phyloP scores from a whole-genome alignment of 2,329 filamentous ascomycete species.

The Tolypocladium inflatum region DNA sequence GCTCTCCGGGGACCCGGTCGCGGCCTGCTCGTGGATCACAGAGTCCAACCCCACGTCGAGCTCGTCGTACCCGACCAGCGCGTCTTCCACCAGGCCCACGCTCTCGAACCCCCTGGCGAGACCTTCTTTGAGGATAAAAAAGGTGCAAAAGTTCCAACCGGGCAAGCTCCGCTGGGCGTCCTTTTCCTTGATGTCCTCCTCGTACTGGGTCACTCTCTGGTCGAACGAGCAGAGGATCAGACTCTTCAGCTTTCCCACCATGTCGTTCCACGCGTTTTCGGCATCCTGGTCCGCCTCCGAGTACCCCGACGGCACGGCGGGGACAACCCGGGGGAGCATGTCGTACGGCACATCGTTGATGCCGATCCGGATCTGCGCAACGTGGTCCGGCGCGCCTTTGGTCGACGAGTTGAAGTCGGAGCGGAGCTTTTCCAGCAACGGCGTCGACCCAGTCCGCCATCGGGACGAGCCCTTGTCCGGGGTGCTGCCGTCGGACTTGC shows the following conservation, averaged over 20 bases:
- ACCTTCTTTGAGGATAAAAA: slow-evolving; percentile 96
- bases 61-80: slow-evolving; percentile 89
- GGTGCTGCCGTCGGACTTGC: slow-evolving; percentile 42
- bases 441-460: slow-evolving; percentile 72
- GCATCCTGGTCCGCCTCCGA: slow-evolving; percentile 68
- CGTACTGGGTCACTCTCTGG: slow-evolving; percentile 82
- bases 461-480: slow-evolving; percentile 64
- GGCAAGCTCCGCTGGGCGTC: slow-evolving; percentile 79
- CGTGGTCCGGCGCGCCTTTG: slow-evolving; percentile 65
- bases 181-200: slow-evolving; percentile 93
- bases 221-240: slow-evolving; percentile 87
- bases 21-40: slow-evolving; percentile 64
- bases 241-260: slow-evolving; percentile 78
- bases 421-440: slow-evolving; percentile 79
- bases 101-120: slow-evolving; percentile 91
- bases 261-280: slow-evolving; percentile 72
- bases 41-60: slow-evolving; percentile 79
- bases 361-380: slow-evolving; percentile 76
- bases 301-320: slow-evolving; percentile 54
- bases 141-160: slow-evolving; percentile 99
- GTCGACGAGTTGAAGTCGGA: slow-evolving; percentile 74
- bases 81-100: slow-evolving; percentile 91
- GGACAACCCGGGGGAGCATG: slow-evolving; percentile 51
- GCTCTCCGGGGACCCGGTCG: slow-evolving; percentile 47
- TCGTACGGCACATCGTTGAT: slow-evolving; percentile 61